A percentile compares a stretch with the other conserved stretches of the same genome.
phyloP scores from a whole-genome alignment of 345 rosid species.

The Eucalyptus shirleyi region DNA sequence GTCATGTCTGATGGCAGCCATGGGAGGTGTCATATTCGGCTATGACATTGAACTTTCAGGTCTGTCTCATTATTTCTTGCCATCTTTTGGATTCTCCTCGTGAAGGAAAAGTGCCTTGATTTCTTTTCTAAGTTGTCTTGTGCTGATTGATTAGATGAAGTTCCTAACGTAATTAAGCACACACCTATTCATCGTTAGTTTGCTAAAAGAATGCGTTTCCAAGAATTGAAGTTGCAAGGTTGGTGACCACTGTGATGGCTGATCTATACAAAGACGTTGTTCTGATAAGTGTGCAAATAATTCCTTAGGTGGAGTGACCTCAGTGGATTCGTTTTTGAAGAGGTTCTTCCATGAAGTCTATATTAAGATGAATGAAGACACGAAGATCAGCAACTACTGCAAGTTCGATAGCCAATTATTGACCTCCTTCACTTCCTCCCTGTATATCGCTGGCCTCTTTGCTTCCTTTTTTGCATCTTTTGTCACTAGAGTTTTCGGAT shows the following conservation, averaged over 20 bases:
- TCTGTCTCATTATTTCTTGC: not conserved
- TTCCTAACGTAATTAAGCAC: not conserved
- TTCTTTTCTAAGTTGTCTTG: not conserved
- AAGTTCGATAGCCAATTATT: slow-evolving; percentile 59
- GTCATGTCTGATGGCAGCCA: slow-evolving; percentile 76
- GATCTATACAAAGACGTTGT: not conserved
- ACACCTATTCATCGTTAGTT: not conserved
- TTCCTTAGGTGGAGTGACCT: slow-evolving; percentile 60
- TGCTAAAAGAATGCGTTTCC: not conserved
- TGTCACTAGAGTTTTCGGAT: slow-evolving; percentile 39
- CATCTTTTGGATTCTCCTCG: not conserved
- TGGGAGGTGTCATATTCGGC: slow-evolving; percentile 83
- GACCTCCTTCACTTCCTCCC: slow-evolving; percentile 73
- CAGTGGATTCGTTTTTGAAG: slow-evolving; percentile 56
- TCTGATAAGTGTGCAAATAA: not conserved
- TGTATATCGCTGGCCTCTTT: slow-evolving; percentile 52
- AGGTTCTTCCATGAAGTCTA: slow-evolving; percentile 47
- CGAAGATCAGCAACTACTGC: slow-evolving; percentile 47
- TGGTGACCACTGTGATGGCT: not conserved
- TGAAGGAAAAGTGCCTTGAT: not conserved
- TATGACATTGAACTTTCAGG: slow-evolving; percentile 81
- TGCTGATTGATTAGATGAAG: not conserved
- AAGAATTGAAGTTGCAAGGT: not conserved
- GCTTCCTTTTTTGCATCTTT: slow-evolving; percentile 49
- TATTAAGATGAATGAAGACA: slow-evolving; percentile 36